Evolutionary conservation across 163 green algal species (phyloP).

Genomic region (Scenedesmus sp.): DNA sequence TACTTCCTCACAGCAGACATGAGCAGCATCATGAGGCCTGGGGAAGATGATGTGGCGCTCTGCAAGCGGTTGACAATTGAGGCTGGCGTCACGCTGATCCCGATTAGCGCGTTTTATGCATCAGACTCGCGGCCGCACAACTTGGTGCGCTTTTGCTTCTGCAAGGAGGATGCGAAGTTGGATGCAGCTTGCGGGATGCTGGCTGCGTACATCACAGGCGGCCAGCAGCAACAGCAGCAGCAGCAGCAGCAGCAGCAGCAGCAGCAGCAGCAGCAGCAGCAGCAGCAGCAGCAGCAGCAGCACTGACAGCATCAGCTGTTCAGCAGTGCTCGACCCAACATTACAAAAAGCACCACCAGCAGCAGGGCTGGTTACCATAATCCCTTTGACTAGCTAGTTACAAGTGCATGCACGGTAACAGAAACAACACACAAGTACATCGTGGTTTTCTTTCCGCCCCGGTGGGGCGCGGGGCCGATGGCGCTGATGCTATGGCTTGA

Average conservation of each 20-base stretch:
- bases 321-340: not conserved
- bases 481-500: no score
- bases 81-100: slow-evolving; percentile 85
- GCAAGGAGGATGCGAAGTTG: slow-evolving; percentile 88
- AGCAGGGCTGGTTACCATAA: no score
- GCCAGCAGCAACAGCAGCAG: not conserved
- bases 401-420: no score
- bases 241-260: slow-evolving; percentile 20
- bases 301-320: not conserved
- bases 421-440: no score
- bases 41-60: slow-evolving; percentile 81
- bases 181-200: slow-evolving; percentile 68
- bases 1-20: slow-evolving; percentile 89
- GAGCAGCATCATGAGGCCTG: slow-evolving; percentile 63
- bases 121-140: slow-evolving; percentile 20
- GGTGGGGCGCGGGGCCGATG: no score
- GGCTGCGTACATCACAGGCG: slow-evolving; percentile 57
- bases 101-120: slow-evolving; percentile 62
- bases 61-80: slow-evolving; percentile 80
- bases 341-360: no score
- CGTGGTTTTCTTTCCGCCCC: no score
- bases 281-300: slow-evolving; percentile 5
- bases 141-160: slow-evolving; percentile 79
- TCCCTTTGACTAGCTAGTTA: no score
- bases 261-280: slow-evolving; percentile 17